These are phyloP conservation scores for Emergomyces africanus DNA, from an alignment of 2,329 filamentous ascomycete species.

Conservation along the genomic window DNA sequence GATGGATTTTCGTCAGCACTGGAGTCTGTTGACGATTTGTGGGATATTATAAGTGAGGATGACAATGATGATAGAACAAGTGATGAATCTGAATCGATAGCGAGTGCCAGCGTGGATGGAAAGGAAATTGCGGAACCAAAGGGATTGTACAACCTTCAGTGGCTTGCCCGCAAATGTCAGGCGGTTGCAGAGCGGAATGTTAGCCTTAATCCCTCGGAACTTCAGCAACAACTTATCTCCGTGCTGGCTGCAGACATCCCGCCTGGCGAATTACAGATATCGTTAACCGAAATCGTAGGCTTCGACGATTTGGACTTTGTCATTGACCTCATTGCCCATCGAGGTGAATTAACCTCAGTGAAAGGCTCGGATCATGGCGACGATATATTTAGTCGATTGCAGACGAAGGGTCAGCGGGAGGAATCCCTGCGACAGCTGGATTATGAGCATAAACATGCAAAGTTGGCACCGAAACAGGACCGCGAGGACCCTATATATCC, in stretches of 20 bases:
- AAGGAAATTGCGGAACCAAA: neutral
- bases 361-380: constrained; percentile 17
- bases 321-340: constrained; percentile 72
- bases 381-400: constrained; percentile 42
- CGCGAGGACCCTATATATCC: constrained; percentile 68
- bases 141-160: constrained; percentile 45
- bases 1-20: constrained; percentile 50
- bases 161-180: constrained; percentile 59
- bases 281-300: constrained; percentile 77
- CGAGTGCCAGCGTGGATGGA: constrained; percentile 23
- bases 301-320: constrained; percentile 91
- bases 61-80: constrained; percentile 43
- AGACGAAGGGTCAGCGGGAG: constrained; percentile 66
- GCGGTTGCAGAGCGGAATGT: constrained; percentile 52
- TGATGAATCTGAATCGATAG: constrained; percentile 47
- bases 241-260: constrained; percentile 56
- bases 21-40: constrained; percentile 55
- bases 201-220: constrained; percentile 54
- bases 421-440: constrained; percentile 65
- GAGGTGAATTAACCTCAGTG: constrained; percentile 50
- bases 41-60: constrained; percentile 78
- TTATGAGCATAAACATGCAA: constrained; percentile 65
- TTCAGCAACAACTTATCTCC: constrained; percentile 65
- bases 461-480: constrained; percentile 57
- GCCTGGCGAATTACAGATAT: constrained; percentile 83